Evolutionary conservation across 371 early-diverging fungal species (phyloP).

Genomic region (Lichtheimia ornata): DNA sequence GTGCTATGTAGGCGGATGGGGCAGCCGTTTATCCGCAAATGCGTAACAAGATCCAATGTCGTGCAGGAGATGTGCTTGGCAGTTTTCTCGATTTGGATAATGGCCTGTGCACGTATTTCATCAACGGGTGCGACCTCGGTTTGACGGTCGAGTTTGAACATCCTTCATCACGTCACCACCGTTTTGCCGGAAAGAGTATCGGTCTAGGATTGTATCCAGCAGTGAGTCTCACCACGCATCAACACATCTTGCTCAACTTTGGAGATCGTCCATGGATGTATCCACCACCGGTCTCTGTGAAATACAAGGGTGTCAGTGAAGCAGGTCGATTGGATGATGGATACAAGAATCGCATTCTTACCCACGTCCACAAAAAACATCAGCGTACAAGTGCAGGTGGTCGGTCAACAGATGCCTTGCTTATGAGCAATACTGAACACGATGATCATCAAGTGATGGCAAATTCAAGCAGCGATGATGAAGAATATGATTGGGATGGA

Average conservation of each 20-base stretch:
- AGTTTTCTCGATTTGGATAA: constrained; percentile 48
- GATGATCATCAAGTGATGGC: constrained; percentile 12
- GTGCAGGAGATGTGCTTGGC: constrained; percentile 49
- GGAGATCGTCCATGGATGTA: constrained; percentile 53
- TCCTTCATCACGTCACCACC: constrained; percentile 18
- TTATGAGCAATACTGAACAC: constrained; percentile 9
- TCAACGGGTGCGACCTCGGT: constrained; percentile 44
- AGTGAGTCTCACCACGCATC: constrained; percentile 46
- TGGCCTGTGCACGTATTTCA: constrained; percentile 45
- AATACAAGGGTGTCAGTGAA: constrained; percentile 33
- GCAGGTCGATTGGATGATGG: constrained; percentile 26
- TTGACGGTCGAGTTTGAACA: constrained; percentile 49
- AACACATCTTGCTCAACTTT: constrained; percentile 46
- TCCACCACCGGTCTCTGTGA: constrained; percentile 32
- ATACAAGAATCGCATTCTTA: constrained; percentile 25
- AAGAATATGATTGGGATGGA: constrained; percentile 34
- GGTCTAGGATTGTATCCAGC: constrained; percentile 48
- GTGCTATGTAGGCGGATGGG: constrained; percentile 31
- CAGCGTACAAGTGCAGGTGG: constrained; percentile 9
- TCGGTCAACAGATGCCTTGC: constrained; percentile 1
- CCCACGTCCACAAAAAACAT: constrained; percentile 20
- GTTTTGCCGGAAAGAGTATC: constrained; percentile 4
- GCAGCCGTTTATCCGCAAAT: constrained; percentile 42
- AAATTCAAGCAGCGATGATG: not conserved
- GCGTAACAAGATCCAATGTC: constrained; percentile 29